Evolutionary conservation across 345 rosid species (phyloP), one percentile per base, ranked within the genome.

Genomic region (Abelmoschus esculentus): DNA sequence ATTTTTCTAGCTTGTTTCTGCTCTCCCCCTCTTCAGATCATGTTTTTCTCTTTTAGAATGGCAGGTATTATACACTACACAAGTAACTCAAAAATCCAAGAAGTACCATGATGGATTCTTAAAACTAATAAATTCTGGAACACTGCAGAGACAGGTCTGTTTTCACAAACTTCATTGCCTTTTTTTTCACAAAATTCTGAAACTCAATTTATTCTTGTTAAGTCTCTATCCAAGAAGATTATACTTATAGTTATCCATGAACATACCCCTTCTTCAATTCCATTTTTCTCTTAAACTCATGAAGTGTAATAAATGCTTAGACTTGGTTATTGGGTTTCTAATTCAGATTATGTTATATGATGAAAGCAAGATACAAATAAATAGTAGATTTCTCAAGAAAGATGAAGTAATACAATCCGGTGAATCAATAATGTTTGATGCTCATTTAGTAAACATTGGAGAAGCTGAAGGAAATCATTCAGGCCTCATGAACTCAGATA

Each of bases 11-110:
- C 22, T 32, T 36, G 3, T 36, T 63, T 11, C 50, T 32, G 22
- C 8, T 46, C 55, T 22, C 15, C 56, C 56, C 55, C 22, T 38
- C 38, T 44, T 46, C 55, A 26, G 55, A 40, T 29, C n/a, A 12
- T 38, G 11, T 65, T 61, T 70, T 38, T 49, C 47, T 49, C 34
- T 44, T 52, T 62, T 73, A 84, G 90, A 74, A 70, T 86, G 90
- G 90, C 82, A 78, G 84, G 90, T 84, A 47, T 42, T 87, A 80
- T 87, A 87, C 79, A 86, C 90, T 14, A n/a, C 84, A 26, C 88
- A 86, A 57, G 65, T 84, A 60, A 86, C 77, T 69, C 86, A 87
- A 52, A 86, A 87, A 65, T 84, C 86, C 53, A 87, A 87, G 82
- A 87, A 79, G 74, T 87, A 82, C 78, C 88, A 86, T 66, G 92